These are phyloP conservation scores for Didymella arachidicola DNA, from an alignment of 2,329 filamentous ascomycete species.

Conservation along the genomic window DNA sequence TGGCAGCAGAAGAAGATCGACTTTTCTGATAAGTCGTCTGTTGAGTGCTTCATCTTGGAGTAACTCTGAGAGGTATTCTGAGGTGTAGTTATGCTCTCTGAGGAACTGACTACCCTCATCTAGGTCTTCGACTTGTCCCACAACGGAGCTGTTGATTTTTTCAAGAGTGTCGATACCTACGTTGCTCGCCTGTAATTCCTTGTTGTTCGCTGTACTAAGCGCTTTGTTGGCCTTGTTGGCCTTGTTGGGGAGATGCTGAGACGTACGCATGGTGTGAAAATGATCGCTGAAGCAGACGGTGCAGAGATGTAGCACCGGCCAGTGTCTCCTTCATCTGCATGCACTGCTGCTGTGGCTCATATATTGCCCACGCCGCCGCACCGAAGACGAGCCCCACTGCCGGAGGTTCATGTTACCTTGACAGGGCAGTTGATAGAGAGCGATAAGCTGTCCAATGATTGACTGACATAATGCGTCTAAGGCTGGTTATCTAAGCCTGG, in stretches of 20 bases:
- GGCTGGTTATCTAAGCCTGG: neutral
- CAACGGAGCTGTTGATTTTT: neutral
- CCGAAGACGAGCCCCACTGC: neutral
- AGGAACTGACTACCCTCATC: slow-evolving; percentile 61
- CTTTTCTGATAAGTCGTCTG: slow-evolving; percentile 52
- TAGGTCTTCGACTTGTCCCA: slow-evolving; percentile 50
- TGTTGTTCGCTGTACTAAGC: neutral
- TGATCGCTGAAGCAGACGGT: neutral
- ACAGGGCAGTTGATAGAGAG: neutral
- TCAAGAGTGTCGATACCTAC: neutral
- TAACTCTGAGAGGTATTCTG: slow-evolving; percentile 54
- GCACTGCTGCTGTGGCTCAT: neutral
- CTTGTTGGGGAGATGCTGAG: neutral
- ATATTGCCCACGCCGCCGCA: neutral
- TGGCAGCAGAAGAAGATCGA: slow-evolving; percentile 61
- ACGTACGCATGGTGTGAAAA: neutral
- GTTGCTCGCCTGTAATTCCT: neutral
- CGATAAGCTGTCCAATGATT: neutral
- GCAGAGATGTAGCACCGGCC: neutral
- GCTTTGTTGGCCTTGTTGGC: slow-evolving; percentile 1
- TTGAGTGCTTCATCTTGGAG: slow-evolving; percentile 53
- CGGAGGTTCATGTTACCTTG: neutral
- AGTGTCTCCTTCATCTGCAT: neutral
- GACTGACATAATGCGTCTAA: neutral
- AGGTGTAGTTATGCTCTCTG: slow-evolving; percentile 56